Base-by-base conservation (phyloP, 2,329 filamentous ascomycete species). In the Colletotrichum sp. region DNA sequence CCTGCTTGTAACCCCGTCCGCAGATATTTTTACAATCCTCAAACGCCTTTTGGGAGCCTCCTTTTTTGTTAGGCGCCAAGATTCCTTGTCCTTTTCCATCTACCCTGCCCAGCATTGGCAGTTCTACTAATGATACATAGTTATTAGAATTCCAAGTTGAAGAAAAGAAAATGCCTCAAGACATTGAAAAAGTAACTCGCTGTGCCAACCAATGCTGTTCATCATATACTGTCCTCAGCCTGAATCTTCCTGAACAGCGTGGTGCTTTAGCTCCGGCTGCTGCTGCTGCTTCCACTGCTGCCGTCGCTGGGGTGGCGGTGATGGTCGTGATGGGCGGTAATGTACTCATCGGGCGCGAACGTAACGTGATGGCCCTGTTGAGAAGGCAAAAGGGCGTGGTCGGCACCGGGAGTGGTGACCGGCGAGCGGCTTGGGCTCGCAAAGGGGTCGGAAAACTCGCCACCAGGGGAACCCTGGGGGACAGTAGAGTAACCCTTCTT, bases 361-460 rank as follows among this genome's bases (percentile, higher is more conserved):
- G 66, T 69, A 5, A 74, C 71, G 28, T 69, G 74, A 2, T 70
- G 36, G 3, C n/a, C 64, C 28, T 68, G 57, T 9, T 69, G 70
- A n/a, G 74, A 74, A 10, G 57, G 34, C 34, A 55, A 26, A 9
- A 69, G 28, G 18, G 57, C 44, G 6, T 60, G 64, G 7, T 76
- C 74, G 28, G 44, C 49, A 15, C 70, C 32, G 2, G 71, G 49
- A 16, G 44, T 30, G 13, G 49, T 67, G 16, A 64, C 59, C 13
- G 70, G 59, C 8, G 71, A 73, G 28, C 71, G 71, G 7, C 52
- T 55, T 9, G 72, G 72, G 21, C 65, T 73, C 21, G 74, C 74
- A 9, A 76, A 76, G 13, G 74, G 74, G 26, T 76, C 74, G 44
- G 34, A 21, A 70, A 76, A 32, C 16, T 63, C 28, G 30, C 26